Evolutionary conservation across 1,284 basidiomycete genomes (phyloP).

Genomic region (Ceratobasidium papillatum): DNA sequence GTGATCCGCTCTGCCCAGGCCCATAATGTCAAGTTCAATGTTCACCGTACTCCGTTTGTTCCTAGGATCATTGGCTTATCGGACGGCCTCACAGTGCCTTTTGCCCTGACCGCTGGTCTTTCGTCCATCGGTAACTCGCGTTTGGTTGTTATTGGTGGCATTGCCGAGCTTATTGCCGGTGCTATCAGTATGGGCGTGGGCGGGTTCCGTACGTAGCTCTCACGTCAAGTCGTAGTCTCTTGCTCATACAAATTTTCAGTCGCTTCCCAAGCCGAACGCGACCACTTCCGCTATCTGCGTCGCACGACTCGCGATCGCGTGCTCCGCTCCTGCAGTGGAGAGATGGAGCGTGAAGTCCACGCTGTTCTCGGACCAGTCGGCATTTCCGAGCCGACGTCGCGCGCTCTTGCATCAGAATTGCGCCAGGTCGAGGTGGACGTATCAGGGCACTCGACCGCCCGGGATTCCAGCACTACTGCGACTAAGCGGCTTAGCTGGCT

Average conservation of each 20-base stretch:
- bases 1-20: background rate
- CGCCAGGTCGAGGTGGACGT: constrained; percentile 66
- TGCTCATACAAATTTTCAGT: constrained; percentile 53
- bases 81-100: constrained; percentile 95
- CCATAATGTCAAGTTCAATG: background rate
- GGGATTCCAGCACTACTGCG: background rate
- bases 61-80: constrained; percentile 90
- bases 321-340: constrained; percentile 84
- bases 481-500: constrained; percentile 24
- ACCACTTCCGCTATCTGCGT: constrained; percentile 88
- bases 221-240: background rate
- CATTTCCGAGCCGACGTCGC: constrained; percentile 82
- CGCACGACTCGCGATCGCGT: constrained; percentile 83
- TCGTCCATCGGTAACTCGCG: constrained; percentile 89
- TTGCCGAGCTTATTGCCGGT: constrained; percentile 94
- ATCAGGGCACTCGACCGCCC: constrained; percentile 36
- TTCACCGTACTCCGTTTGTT: background rate
- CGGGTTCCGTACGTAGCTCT: constrained; percentile 70
- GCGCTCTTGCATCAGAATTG: constrained; percentile 79
- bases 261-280: constrained; percentile 94
- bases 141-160: constrained; percentile 89
- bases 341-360: constrained; percentile 95
- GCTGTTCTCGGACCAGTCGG: constrained; percentile 89
- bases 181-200: constrained; percentile 96
- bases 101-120: constrained; percentile 88